Percentiles rank a stretch among this genome's conserved stretches.
phyloP scores from a whole-genome alignment of 2,329 filamentous ascomycete genomes.

The Colletotrichum lindemuthianum region DNA sequence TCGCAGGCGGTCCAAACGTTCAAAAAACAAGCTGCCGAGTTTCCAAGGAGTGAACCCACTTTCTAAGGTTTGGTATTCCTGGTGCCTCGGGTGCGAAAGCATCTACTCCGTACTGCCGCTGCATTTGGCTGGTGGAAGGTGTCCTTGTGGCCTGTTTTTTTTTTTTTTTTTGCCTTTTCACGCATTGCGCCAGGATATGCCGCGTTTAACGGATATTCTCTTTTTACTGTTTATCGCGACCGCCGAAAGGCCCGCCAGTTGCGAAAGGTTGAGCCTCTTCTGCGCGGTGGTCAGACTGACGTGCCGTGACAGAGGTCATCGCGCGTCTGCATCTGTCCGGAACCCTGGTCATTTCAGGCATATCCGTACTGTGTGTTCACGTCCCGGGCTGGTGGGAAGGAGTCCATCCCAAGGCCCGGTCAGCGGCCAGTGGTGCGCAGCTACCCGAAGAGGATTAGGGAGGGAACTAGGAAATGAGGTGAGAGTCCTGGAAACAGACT shows the following conservation, averaged over 20 bases:
- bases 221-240: no score
- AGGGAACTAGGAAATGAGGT: slow-evolving; percentile 18
- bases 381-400: slow-evolving; percentile 9
- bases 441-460: slow-evolving; percentile 23
- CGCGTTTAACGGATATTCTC: no score
- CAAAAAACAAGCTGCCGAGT: background rate
- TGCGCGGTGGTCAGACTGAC: background rate
- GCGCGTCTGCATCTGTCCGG: slow-evolving; percentile 5
- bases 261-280: background rate
- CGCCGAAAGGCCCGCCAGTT: no score
- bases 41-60: background rate
- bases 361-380: no score
- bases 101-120: background rate
- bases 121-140: no score
- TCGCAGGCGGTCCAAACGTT: no score
- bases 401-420: background rate
- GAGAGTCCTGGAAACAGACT: slow-evolving; percentile 19
- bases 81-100: background rate
- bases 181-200: no score
- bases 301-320: background rate
- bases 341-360: slow-evolving; percentile 5
- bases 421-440: slow-evolving; percentile 1
- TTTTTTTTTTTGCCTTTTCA: no score
- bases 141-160: no score
- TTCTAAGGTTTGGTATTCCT: background rate